Evolutionary conservation across 1,284 basidiomycete species (phyloP), one percentile per base, ranked within the genome.

Genomic region (Cutaneotrichosporon curvatum): DNA sequence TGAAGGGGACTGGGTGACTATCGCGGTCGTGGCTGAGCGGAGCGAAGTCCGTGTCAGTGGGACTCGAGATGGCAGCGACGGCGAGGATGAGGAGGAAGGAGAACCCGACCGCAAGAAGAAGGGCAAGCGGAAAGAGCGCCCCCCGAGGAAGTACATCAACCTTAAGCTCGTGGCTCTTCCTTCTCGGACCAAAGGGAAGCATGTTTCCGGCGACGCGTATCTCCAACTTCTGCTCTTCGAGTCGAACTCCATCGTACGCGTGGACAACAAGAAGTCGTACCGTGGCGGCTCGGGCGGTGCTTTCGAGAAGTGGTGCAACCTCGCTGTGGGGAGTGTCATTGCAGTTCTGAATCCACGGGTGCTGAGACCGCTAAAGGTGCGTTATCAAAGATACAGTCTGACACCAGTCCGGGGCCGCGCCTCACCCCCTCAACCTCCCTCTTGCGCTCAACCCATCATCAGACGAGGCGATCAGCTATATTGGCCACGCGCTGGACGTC

Each of bases 271-370:
- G 30, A 85, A 81, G 59, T 58, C 82, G 0, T 94, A 89, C 65
- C 79, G 78, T 51, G 91, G 92, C 1, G 92, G 94, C 1, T 91
- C 87, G 54, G 80, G 81, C 2, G 92, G 94, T 6, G 92, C 92
- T 0, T 98, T 88, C 63, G 94, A 97, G 67, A 76, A 74, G 54
- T 76, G 78, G 49, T 83, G 85, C 48, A 87, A 87, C 63, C 73
- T 94, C 51, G 81, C 80, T 40, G 85, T 90, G 53, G 94, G 94
- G 1, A 84, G 87, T 38, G 86, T 97, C 3, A 75, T 98, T 21
- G 87, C 89, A 0, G 76, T 98, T 30, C 73, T 97, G 21, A 96
- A 94, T 62, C 91, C 94, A 0, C 80, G 79, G 49, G 79, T 97
- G 32, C 73, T 94, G 45, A 87, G 86, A 59, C 88, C 89, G 12